Evolutionary conservation across 2,329 filamentous ascomycete species (phyloP).

Genomic region (Penicillium sp.): DNA sequence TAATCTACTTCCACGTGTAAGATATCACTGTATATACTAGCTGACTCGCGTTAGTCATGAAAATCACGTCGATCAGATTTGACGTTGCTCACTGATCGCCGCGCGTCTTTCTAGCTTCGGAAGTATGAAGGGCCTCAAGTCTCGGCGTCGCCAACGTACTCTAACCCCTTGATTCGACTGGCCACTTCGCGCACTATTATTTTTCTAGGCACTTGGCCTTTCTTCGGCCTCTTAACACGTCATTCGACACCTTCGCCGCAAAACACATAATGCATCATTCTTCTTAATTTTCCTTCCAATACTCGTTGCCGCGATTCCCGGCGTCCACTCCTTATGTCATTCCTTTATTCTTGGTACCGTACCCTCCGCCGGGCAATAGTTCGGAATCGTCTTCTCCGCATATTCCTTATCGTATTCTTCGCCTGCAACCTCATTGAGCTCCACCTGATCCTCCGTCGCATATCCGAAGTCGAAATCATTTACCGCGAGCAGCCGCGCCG

Average conservation of each 20-base stretch:
- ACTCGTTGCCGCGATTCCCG: constrained; percentile 3
- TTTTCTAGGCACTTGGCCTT: background rate
- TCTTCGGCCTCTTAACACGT: background rate
- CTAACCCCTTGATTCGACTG: constrained; percentile 8
- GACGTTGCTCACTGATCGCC: constrained; percentile 1
- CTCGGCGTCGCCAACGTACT: background rate
- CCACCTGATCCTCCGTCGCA: constrained; percentile 15
- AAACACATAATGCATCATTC: background rate
- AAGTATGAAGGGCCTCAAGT: constrained; percentile 13
- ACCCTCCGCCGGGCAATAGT: constrained; percentile 13
- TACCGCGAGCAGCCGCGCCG: constrained; percentile 11
- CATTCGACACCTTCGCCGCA: background rate
- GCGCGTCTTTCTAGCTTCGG: constrained; percentile 1
- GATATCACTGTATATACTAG: background rate
- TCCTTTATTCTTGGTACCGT: constrained; percentile 7
- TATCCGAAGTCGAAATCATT: constrained; percentile 12
- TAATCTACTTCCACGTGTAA: too few species aligned
- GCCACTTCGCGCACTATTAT: background rate
- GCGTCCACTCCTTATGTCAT: constrained; percentile 15
- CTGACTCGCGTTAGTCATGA: background rate
- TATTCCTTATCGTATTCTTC: constrained; percentile 16
- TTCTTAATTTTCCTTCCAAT: background rate
- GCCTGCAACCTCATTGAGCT: constrained; percentile 23
- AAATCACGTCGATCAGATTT: background rate
- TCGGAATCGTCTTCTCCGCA: constrained; percentile 18